phyloP scores from a whole-genome alignment of 2,329 filamentous ascomycete species.

The Reticulascus tulasneorum region DNA sequence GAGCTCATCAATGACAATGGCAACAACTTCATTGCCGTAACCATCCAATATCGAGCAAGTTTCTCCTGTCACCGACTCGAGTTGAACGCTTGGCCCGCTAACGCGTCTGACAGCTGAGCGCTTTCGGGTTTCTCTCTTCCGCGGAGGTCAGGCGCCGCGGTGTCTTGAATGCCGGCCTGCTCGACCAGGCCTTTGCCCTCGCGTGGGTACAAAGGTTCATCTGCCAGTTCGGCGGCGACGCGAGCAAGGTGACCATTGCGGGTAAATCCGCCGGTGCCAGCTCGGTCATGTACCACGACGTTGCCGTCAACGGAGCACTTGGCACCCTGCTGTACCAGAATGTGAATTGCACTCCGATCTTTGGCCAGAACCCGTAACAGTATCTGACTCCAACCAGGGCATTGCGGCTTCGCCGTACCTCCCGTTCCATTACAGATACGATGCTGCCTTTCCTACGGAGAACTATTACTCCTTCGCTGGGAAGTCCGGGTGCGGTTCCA shows the following conservation, averaged over 20 bases:
- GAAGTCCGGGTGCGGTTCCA: slow-evolving; percentile 32
- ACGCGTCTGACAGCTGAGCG: slow-evolving; percentile 25
- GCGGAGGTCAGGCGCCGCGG: slow-evolving; percentile 30
- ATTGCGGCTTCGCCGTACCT: slow-evolving; percentile 9
- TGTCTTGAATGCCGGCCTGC: slow-evolving; percentile 43
- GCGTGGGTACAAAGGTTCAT: slow-evolving; percentile 49
- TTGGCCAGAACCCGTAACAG: fast-evolving
- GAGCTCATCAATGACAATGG: slow-evolving; percentile 21
- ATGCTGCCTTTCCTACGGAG: not conserved
- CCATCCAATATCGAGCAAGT: slow-evolving; percentile 34
- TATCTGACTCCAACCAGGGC: not conserved
- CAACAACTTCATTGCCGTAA: slow-evolving; percentile 32
- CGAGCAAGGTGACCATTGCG: slow-evolving; percentile 42
- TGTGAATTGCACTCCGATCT: slow-evolving; percentile 1
- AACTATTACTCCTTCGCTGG: slow-evolving; percentile 14
- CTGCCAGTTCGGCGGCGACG: slow-evolving; percentile 45
- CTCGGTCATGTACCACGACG: slow-evolving; percentile 39
- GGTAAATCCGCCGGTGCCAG: slow-evolving; percentile 51
- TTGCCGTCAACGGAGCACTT: slow-evolving; percentile 38
- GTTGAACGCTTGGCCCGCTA: too few species aligned
- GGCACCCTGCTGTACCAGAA: slow-evolving; percentile 36
- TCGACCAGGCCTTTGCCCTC: slow-evolving; percentile 45
- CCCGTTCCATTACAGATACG: slow-evolving; percentile 5
- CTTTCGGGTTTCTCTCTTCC: slow-evolving; percentile 42
- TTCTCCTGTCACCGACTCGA: too few species aligned